These are phyloP conservation scores for Aureococcus anophagefferens DNA, from an alignment of 108 stramenopile species.

Conservation along the genomic window DNA sequence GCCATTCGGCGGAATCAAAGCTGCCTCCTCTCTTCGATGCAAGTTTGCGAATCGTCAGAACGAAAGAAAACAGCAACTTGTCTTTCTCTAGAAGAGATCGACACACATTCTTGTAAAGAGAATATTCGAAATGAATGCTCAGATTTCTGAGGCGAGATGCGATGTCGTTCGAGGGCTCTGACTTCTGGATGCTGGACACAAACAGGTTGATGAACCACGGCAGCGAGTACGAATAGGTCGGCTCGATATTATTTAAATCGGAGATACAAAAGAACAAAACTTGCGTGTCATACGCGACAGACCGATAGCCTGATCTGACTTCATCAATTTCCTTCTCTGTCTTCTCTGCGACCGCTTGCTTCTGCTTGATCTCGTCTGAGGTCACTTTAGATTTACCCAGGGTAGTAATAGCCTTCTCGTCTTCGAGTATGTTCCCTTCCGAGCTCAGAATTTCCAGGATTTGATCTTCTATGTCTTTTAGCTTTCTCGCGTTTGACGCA, in stretches of 20 bases:
- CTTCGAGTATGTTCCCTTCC: conserved; percentile 48
- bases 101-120: conserved; percentile 52
- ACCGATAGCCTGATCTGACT: conserved; percentile 41
- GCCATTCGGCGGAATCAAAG: conserved; percentile 31
- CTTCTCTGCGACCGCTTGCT: conserved; percentile 31
- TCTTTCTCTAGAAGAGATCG: conserved; percentile 50
- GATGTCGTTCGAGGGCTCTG: neutral
- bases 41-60: conserved; percentile 40
- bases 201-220: conserved; percentile 53
- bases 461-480: conserved; percentile 44
- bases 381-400: conserved; percentile 41
- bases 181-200: neutral
- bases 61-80: conserved; percentile 57
- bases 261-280: conserved; percentile 49
- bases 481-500: conserved; percentile 30
- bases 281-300: conserved; percentile 42
- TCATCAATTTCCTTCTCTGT: conserved; percentile 35
- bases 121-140: neutral
- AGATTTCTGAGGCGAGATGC: neutral
- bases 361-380: conserved; percentile 39
- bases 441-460: conserved; percentile 43
- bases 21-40: conserved; percentile 32
- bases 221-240: conserved; percentile 54
- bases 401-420: conserved; percentile 38
- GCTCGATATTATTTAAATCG: conserved; percentile 37